Percentiles rank a stretch among this genome's conserved stretches.
These are phyloP conservation scores for Leishmania mexicana DNA, from an alignment of 208 protist genomes.

Conservation along the genomic window DNA sequence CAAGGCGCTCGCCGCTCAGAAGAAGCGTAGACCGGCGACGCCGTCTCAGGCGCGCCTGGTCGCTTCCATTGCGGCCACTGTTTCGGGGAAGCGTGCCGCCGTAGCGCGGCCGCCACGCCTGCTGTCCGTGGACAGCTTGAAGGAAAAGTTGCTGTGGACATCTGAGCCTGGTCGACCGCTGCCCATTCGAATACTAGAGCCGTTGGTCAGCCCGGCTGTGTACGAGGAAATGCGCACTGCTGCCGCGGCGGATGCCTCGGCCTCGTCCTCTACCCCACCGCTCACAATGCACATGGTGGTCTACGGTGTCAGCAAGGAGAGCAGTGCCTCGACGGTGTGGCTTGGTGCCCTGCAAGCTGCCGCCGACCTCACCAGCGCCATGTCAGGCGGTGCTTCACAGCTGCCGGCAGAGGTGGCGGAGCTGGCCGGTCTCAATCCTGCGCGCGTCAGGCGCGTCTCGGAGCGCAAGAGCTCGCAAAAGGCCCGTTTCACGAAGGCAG, in stretches of 20 bases:
- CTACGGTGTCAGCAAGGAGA: slow-evolving; percentile 24
- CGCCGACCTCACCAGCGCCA: slow-evolving; percentile 8
- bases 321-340: slow-evolving; percentile 22
- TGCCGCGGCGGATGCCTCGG: not conserved
- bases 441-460: not conserved
- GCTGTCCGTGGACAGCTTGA: slow-evolving; percentile 13
- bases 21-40: not conserved
- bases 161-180: slow-evolving; percentile 20
- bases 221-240: slow-evolving; percentile 9
- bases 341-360: slow-evolving; percentile 28
- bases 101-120: slow-evolving; percentile 14
- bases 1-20: not conserved
- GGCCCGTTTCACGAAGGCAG: not conserved
- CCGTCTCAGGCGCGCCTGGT: not conserved
- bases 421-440: slow-evolving; percentile 1
- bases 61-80: not conserved
- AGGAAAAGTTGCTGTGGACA: slow-evolving; percentile 32
- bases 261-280: not conserved
- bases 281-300: slow-evolving; percentile 28
- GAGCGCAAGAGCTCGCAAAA: not conserved
- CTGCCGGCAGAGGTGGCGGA: slow-evolving; percentile 19
- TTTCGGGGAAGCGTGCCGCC: not conserved
- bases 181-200: slow-evolving; percentile 14
- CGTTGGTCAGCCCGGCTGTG: slow-evolving; percentile 10
- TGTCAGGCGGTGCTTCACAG: slow-evolving; percentile 11